Evolutionary conservation across 1,284 basidiomycete species (phyloP), one percentile per base, ranked within the genome.

Genomic region (Moesziomyces parantarcticus): DNA sequence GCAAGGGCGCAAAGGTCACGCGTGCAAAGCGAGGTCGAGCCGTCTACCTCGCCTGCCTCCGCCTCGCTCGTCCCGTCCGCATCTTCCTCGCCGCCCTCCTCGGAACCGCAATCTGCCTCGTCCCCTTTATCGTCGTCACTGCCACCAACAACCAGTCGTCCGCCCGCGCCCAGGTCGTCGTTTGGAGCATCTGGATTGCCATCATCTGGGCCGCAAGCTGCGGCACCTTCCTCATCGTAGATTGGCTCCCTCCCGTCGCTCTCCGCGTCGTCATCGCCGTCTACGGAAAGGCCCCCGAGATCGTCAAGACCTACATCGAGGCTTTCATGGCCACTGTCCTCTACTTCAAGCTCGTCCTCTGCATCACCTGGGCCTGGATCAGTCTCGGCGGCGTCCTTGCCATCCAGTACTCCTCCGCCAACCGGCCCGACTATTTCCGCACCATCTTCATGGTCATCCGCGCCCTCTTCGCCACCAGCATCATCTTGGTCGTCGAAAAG

Each of bases 281-380:
- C 42, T 79, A 77, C 26, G 78, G 78, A 10, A 74, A 75, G 42
- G 73, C 72, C 5, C 81, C 80, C 49, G 78, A 77, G 49, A 53
- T 73, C 11, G 78, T 78, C 61, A 72, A 75, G 51, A 75, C 77
- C 4, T 65, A 76, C 54, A 57, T 82, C 25, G 75, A 78, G 45
- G 75, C 81, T 1, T 59, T 80, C 50, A 76, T 76, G 66, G 78
- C 75, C 20, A 72, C 72, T 8, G 57, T 70, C 16, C 47, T 79
- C 49, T 82, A 78, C 55, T 39, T 78, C 63, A 80, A 80, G 53
- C 63, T 82, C 5, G 66, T 79, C n/a, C 72, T 81, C 36, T 80
- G 77, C 61, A 67, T 78, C 54, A 68, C 79, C 20, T 82, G 81
- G 81, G 78, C 81, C 6, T 82, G 81, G 81, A 80, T 79, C 60